Percentiles rank a stretch among this genome's conserved stretches.
phyloP scores from a whole-genome alignment of 192 early-diverging fungal species.

The Linderina pennispora region DNA sequence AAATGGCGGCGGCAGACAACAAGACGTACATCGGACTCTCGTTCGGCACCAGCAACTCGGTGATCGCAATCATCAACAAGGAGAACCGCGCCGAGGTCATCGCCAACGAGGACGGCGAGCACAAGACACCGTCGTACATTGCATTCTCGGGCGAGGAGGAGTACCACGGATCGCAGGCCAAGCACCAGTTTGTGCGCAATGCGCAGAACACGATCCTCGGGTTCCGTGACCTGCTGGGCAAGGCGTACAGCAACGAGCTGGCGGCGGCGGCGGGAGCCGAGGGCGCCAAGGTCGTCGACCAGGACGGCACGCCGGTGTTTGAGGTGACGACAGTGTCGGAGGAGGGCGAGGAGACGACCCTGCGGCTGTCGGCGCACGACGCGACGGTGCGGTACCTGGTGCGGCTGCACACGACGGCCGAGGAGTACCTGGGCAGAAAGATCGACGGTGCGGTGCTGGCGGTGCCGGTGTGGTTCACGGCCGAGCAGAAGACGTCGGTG shows the following conservation, averaged over 20 bases:
- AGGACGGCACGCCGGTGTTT: slow-evolving; percentile 55
- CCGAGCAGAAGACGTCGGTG: slow-evolving; percentile 63
- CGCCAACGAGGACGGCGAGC: slow-evolving; percentile 98
- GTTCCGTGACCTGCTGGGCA: slow-evolving; percentile 81
- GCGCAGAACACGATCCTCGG: slow-evolving; percentile 84
- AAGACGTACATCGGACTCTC: slow-evolving; percentile 68
- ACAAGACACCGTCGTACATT: slow-evolving; percentile 89
- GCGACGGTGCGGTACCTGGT: slow-evolving; percentile 74
- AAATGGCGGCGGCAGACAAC: slow-evolving; percentile 14
- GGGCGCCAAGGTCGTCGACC: slow-evolving; percentile 51
- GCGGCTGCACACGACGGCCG: slow-evolving; percentile 81
- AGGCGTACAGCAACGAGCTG: slow-evolving; percentile 25
- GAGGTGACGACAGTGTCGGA: slow-evolving; percentile 57
- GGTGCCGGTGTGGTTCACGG: slow-evolving; percentile 79
- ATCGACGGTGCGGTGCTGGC: slow-evolving; percentile 82
- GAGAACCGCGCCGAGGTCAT: slow-evolving; percentile 72
- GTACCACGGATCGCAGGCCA: slow-evolving; percentile 71
- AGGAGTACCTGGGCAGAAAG: slow-evolving; percentile 72
- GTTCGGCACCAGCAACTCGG: slow-evolving; percentile 80
- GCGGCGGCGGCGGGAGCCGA: slow-evolving; percentile 34
- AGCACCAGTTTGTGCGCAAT: slow-evolving; percentile 81
- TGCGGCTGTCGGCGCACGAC: slow-evolving; percentile 63
- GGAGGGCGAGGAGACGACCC: slow-evolving; percentile 34
- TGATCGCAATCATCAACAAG: slow-evolving; percentile 80
- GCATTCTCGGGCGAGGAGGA: slow-evolving; percentile 90